These are phyloP conservation scores for Polyporus arcularius DNA, from an alignment of 768 basidiomycete genomes.

Conservation along the genomic window DNA sequence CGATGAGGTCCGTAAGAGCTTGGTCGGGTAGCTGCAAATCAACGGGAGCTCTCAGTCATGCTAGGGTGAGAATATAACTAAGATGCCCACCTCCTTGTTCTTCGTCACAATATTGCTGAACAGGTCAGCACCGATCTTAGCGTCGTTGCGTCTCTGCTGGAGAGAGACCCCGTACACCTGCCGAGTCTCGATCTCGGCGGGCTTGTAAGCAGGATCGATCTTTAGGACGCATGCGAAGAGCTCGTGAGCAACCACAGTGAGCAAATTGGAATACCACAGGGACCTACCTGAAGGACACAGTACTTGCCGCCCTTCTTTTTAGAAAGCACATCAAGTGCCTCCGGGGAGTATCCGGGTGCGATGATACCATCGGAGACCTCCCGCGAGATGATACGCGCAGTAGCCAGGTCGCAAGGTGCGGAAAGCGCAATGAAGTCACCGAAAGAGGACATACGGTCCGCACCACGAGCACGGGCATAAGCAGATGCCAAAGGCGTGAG, in stretches of 20 bases:
- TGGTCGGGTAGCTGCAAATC: conserved; percentile 64
- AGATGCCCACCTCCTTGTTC: conserved; percentile 72
- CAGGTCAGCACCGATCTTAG: conserved; percentile 76
- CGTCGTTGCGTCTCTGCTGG: conserved; percentile 89
- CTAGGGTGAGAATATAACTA: background rate
- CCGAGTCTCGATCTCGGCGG: conserved; percentile 82
- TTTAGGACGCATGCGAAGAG: conserved; percentile 31
- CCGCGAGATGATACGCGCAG: conserved; percentile 95
- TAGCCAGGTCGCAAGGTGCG: conserved; percentile 88
- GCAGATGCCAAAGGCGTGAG: conserved; percentile 89
- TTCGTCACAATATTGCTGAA: conserved; percentile 89
- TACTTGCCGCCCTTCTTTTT: conserved; percentile 99
- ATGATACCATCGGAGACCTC: conserved; percentile 99
- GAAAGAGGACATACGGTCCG: conserved; percentile 99
- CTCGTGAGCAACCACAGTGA: background rate
- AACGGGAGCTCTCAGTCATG: background rate
- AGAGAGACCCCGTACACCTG: conserved; percentile 93
- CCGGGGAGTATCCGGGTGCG: conserved; percentile 86
- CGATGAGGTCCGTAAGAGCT: conserved; percentile 89
- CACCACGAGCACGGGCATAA: conserved; percentile 95
- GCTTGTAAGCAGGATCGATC: conserved; percentile 88
- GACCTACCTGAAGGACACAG: conserved; percentile 85
- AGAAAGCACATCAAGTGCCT: conserved; percentile 85
- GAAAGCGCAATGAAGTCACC: conserved; percentile 98
- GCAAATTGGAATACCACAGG: background rate